Evolutionary conservation across 495 filamentous ascomycete genomes (phyloP).

Genomic region (Platismatia glauca): DNA sequence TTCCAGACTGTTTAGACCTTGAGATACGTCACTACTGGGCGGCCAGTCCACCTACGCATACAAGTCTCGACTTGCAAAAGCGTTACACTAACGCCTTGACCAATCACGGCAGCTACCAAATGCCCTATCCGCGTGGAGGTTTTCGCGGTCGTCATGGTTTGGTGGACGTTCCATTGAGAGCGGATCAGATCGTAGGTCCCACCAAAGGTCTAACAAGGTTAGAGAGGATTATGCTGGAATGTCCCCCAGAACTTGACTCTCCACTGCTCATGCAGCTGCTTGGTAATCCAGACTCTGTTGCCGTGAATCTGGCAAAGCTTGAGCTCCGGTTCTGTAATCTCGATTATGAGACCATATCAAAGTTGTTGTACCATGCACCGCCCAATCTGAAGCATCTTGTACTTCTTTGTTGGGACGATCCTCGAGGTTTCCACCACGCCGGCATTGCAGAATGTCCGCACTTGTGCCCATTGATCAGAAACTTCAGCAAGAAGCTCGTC

Average conservation of each 20-base stretch:
- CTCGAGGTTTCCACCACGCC: not conserved
- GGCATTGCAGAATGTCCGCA: conserved; percentile 6
- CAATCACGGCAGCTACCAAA: not conserved
- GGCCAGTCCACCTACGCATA: conserved; percentile 1
- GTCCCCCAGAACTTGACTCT: conserved; percentile 17
- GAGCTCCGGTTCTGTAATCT: conserved; percentile 20
- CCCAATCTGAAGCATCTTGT: conserved; percentile 20
- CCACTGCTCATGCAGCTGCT: conserved; percentile 17
- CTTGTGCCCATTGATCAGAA: conserved; percentile 19
- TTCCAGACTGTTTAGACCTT: conserved; percentile 18
- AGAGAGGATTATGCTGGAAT: conserved; percentile 16
- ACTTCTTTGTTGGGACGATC: conserved; percentile 9
- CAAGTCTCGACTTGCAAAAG: conserved; percentile 12
- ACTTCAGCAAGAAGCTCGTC: conserved; percentile 15
- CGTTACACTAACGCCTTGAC: not conserved
- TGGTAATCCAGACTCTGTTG: conserved; percentile 19
- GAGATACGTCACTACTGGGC: conserved; percentile 22
- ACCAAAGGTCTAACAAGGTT: conserved; percentile 18
- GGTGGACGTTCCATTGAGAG: not conserved
- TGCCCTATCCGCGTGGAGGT: not conserved
- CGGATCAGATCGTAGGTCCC: conserved; percentile 2
- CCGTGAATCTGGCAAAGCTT: conserved; percentile 14
- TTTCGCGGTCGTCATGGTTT: not conserved
- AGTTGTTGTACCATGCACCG: conserved; percentile 19
- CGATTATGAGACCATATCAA: conserved; percentile 11